These are phyloP conservation scores for Sporothrix dimorphospora DNA, from an alignment of 2,329 filamentous ascomycete species.

Conservation along the genomic window DNA sequence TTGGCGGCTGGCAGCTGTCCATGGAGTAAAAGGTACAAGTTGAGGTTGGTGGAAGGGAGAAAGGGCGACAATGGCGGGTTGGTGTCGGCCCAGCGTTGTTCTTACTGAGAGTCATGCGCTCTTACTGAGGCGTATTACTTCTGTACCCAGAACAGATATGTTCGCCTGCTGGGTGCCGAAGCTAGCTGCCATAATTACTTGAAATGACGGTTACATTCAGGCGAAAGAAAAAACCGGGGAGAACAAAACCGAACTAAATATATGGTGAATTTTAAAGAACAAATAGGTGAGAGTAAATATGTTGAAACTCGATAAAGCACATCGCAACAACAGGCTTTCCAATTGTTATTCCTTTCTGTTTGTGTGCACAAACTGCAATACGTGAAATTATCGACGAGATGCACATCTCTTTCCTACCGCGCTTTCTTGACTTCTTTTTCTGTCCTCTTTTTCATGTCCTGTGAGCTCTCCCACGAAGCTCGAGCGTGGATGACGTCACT, in stretches of 20 bases:
- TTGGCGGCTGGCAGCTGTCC: neutral
- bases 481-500: neutral
- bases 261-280: too few relatives aligned
- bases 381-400: too few relatives aligned
- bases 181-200: neutral
- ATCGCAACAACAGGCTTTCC: too few relatives aligned
- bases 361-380: too few relatives aligned
- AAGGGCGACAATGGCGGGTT: neutral
- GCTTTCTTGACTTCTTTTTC: neutral
- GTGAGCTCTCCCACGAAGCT: neutral
- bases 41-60: neutral
- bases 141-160: neutral
- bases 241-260: too few relatives aligned
- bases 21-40: neutral
- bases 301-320: too few relatives aligned
- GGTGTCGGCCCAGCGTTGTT: neutral
- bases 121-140: neutral
- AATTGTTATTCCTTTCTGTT: too few relatives aligned
- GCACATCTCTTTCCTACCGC: too few relatives aligned
- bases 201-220: neutral
- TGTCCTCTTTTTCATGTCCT: neutral
- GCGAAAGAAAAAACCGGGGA: too few relatives aligned
- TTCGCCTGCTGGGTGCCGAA: neutral
- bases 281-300: too few relatives aligned
- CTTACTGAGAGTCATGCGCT: constrained; percentile 4